phyloP scores from a whole-genome alignment of 257 asterid genomes.

The Eucommia ulmoides region DNA sequence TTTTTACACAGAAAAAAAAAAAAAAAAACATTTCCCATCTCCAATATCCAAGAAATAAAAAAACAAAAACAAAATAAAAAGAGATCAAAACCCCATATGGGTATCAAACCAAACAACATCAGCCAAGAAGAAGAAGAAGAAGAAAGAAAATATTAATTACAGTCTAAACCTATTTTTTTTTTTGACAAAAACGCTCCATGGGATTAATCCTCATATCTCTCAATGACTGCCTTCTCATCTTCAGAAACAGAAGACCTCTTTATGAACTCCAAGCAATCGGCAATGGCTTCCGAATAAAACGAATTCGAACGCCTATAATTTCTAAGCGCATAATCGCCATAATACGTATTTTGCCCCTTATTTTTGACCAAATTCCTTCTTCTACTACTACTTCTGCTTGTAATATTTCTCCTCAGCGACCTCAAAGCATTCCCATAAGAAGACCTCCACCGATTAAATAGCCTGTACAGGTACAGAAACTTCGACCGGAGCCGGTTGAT shows the following conservation, averaged over 20 bases:
- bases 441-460: conserved; percentile 14
- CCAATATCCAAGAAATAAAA: too few species aligned
- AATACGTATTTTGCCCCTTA: background rate
- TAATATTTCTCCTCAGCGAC: conserved; percentile 9
- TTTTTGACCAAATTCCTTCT: conserved; percentile 6
- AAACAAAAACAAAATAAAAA: too few species aligned
- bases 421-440: conserved; percentile 7
- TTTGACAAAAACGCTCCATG: too few species aligned
- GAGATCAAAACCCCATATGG: too few species aligned
- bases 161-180: too few species aligned
- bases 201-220: conserved; percentile 2
- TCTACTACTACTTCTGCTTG: conserved; percentile 3
- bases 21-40: too few species aligned
- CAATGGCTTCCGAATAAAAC: conserved; percentile 45
- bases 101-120: too few species aligned
- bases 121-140: too few species aligned
- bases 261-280: conserved; percentile 49
- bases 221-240: conserved; percentile 32
- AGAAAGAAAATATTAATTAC: too few species aligned
- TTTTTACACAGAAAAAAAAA: too few species aligned
- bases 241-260: conserved; percentile 38
- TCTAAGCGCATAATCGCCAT: conserved; percentile 9
- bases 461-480: conserved; percentile 19
- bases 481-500: conserved; percentile 24
- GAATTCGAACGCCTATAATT: conserved; percentile 33